These are phyloP conservation scores for Insectozyma bohioensis DNA, from an alignment of 1,139 yeast species.

Conservation along the genomic window DNA sequence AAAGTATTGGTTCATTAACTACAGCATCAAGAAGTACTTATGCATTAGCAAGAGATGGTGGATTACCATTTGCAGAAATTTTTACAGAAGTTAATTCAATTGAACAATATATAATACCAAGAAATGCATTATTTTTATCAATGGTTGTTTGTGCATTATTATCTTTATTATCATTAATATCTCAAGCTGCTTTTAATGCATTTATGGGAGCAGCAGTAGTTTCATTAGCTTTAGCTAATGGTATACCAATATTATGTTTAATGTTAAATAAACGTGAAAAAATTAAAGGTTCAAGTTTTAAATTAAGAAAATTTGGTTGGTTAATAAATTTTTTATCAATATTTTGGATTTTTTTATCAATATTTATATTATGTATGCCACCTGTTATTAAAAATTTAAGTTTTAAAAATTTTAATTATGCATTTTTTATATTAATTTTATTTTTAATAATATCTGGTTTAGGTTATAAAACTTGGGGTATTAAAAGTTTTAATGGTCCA, in stretches of 20 bases:
- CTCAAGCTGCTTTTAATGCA: conserved; percentile 78
- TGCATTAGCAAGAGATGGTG: conserved; percentile 88
- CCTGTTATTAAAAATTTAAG: conserved; percentile 64
- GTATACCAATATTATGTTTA: conserved; percentile 68
- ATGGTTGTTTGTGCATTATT: conserved; percentile 61
- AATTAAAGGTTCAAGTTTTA: conserved; percentile 70
- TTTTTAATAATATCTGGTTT: conserved; percentile 50
- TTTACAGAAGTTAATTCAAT: conserved; percentile 67
- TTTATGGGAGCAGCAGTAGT: conserved; percentile 87
- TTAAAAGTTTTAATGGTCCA: conserved; percentile 61
- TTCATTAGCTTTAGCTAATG: conserved; percentile 72
- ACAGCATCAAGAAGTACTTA: conserved; percentile 86
- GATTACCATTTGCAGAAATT: conserved; percentile 64
- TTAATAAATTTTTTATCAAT: conserved; percentile 59
- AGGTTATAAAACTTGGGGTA: conserved; percentile 63
- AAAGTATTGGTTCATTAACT: conserved; percentile 77
- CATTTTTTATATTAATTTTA: conserved; percentile 56
- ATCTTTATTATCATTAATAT: conserved; percentile 65
- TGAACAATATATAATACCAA: conserved; percentile 63
- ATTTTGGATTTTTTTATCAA: conserved; percentile 59
- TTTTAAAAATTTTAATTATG: conserved; percentile 69
- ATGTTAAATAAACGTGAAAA: conserved; percentile 61
- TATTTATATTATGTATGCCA: conserved; percentile 69
- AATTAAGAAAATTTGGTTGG: conserved; percentile 66
- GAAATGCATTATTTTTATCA: conserved; percentile 69